Evolutionary conservation across 495 filamentous ascomycete genomes (phyloP), one percentile per base, ranked within the genome.

Genomic region (Aspergillus taichungensis): DNA sequence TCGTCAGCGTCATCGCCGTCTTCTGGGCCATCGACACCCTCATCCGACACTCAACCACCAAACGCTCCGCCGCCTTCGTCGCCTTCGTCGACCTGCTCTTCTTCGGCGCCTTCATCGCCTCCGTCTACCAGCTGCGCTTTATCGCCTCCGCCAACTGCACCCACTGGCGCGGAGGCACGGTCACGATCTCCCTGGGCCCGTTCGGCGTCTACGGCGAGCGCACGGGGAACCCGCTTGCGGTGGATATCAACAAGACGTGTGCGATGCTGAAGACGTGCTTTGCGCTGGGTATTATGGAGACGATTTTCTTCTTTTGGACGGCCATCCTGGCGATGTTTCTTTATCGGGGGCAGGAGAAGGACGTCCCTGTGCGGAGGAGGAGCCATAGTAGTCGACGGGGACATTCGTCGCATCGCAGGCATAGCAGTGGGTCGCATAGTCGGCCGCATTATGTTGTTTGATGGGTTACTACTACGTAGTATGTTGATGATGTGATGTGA

Each of bases 211-310:
- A 60, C 13, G 68, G 66, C 12, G 56, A 52, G 8, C 42, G 44
- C 14, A 57, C 60, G 1, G 70, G 71, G 40, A 72, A 65, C 33
- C 57, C 51, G 13, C 58, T 72, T 5, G 46, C 72, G 14, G 42
- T 79, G 3, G 57, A 70, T 9, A 54, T 80, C 14, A 76, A 89
- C 57, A 91, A 91, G 75, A 75, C 73, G 3, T 95, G 89, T 63
- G 76, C 78, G 12, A 91, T 95, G 87, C 76, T 91, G 43, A 95
- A 95, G 77, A 81, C 89, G 1, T 73, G 68, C 49, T 95, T 85
- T 50, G 89, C 87, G 3, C 76, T 95, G 47, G 89, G 78, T 1
- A 95, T 95, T 55, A 91, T 95, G 80, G 87, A 92, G 54, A 68
- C 67, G 42, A 66, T 94, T 29, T 87, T 91, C 64, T 95, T 95